Conservation (phyloP, 1,139 yeast species). For the Taphrina communis region DNA sequence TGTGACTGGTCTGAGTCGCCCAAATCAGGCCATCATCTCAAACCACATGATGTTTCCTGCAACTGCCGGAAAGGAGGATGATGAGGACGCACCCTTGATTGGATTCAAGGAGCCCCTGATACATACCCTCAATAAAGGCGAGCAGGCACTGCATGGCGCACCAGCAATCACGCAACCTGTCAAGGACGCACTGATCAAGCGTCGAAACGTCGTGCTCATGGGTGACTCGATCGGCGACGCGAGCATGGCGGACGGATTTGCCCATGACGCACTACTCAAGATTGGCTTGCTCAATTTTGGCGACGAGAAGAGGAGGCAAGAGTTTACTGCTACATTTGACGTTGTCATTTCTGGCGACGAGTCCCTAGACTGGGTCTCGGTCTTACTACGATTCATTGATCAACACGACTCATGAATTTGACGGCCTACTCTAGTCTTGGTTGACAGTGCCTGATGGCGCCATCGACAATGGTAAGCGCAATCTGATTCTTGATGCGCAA, state of each 20-base stretch:
- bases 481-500: conserved; percentile 12
- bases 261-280: conserved; percentile 24
- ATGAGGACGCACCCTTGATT: conserved; percentile 1
- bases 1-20: conserved; percentile 19
- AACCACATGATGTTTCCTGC: conserved; percentile 34
- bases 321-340: conserved; percentile 27
- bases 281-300: conserved; percentile 36
- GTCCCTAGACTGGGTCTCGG: conserved; percentile 11
- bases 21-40: conserved; percentile 24
- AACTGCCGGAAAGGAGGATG: no score
- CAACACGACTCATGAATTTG: no score
- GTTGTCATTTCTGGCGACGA: conserved; percentile 19
- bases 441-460: conserved; percentile 10
- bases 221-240: conserved; percentile 40
- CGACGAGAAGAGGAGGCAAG: conserved; percentile 21
- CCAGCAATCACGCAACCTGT: conserved; percentile 10
- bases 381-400: background rate
- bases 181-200: conserved; percentile 12
- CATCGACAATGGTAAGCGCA: conserved; percentile 12
- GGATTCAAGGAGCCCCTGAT: conserved; percentile 38
- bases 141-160: conserved; percentile 24
- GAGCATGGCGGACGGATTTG: conserved; percentile 32
- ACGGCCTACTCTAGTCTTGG: conserved; percentile 15
- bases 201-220: conserved; percentile 26
- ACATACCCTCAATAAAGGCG: conserved; percentile 39